Percentiles rank a stretch among this genome's conserved stretches.
phyloP scores from a whole-genome alignment of 2,329 filamentous ascomycete genomes.

The Bretziella fagacearum region DNA sequence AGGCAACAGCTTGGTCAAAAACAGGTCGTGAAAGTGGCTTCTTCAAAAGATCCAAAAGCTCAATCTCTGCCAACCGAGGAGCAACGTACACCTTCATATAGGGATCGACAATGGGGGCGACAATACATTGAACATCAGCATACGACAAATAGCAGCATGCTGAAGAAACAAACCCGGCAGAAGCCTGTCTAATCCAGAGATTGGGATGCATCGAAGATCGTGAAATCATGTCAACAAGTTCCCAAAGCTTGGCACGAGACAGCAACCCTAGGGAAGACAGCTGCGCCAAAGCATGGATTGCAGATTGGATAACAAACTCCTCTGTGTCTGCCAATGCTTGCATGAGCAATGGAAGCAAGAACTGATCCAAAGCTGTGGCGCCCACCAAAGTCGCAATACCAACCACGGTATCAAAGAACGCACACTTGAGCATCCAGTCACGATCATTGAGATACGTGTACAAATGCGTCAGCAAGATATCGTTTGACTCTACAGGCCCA shows the following conservation, averaged over 20 bases:
- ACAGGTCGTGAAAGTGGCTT: constrained; percentile 62
- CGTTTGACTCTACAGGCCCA: constrained; percentile 75
- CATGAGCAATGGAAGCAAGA: constrained; percentile 88
- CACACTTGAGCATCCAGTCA: constrained; percentile 92
- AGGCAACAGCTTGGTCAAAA: constrained; percentile 69
- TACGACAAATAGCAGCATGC: constrained; percentile 57
- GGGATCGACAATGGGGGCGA: constrained; percentile 62
- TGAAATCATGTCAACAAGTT: constrained; percentile 65
- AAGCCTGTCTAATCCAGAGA: constrained; percentile 82
- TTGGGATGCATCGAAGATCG: constrained; percentile 90
- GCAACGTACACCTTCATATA: constrained; percentile 62
- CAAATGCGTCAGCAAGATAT: constrained; percentile 87
- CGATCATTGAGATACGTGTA: constrained; percentile 95
- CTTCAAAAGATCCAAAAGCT: constrained; percentile 66
- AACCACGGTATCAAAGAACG: constrained; percentile 90
- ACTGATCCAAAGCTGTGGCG: constrained; percentile 77
- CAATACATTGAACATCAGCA: constrained; percentile 69
- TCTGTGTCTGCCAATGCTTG: constrained; percentile 86
- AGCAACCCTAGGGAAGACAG: constrained; percentile 80
- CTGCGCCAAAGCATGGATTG: constrained; percentile 70
- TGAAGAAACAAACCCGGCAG: constrained; percentile 65
- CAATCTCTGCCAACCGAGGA: constrained; percentile 49
- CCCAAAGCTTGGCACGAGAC: constrained; percentile 70
- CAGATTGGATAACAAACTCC: constrained; percentile 84
- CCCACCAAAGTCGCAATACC: constrained; percentile 85